Percentiles rank a stretch among this genome's conserved stretches.
phyloP scores from a whole-genome alignment of 2,329 filamentous ascomycete species.

The Aspergillus sp. region DNA sequence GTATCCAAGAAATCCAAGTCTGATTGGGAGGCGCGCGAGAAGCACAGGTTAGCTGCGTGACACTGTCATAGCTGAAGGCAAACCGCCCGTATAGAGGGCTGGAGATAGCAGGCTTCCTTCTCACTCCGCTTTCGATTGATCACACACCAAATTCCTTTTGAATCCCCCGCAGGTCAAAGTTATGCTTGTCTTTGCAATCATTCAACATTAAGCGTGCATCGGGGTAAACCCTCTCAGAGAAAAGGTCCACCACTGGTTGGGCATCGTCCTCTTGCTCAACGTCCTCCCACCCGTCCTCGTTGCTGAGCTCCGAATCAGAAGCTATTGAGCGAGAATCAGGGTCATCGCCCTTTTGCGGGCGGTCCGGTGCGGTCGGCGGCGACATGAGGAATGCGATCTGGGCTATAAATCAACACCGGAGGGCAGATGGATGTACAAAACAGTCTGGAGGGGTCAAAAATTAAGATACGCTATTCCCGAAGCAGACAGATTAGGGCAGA shows the following conservation, averaged over 20 bases:
- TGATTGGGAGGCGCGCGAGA: conserved; percentile 26
- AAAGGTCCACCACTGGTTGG: conserved; percentile 56
- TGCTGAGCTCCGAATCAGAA: conserved; percentile 39
- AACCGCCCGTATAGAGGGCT: conserved; percentile 3
- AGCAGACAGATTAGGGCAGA: too few relatives aligned
- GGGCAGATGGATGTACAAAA: background rate
- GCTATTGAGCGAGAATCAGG: conserved; percentile 15
- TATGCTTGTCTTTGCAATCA: conserved; percentile 56
- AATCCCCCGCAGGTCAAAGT: conserved; percentile 57
- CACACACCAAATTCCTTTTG: conserved; percentile 43
- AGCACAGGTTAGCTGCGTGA: conserved; percentile 8
- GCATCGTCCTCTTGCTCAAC: conserved; percentile 55
- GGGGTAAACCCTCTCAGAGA: conserved; percentile 57
- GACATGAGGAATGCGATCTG: conserved; percentile 22
- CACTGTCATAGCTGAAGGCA: conserved; percentile 4
- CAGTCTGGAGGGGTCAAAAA: background rate
- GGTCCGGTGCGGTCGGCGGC: conserved; percentile 15
- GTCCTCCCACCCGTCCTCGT: conserved; percentile 49
- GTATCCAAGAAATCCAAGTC: conserved; percentile 63
- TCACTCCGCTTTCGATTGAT: conserved; percentile 8
- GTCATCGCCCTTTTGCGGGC: conserved; percentile 11
- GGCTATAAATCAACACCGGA: conserved; percentile 1
- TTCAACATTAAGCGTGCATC: conserved; percentile 57
- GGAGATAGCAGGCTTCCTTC: conserved; percentile 5
- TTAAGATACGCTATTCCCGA: background rate